These are phyloP conservation scores for Diaporthe vexans DNA, from an alignment of 2,329 filamentous ascomycete genomes.

Conservation along the genomic window DNA sequence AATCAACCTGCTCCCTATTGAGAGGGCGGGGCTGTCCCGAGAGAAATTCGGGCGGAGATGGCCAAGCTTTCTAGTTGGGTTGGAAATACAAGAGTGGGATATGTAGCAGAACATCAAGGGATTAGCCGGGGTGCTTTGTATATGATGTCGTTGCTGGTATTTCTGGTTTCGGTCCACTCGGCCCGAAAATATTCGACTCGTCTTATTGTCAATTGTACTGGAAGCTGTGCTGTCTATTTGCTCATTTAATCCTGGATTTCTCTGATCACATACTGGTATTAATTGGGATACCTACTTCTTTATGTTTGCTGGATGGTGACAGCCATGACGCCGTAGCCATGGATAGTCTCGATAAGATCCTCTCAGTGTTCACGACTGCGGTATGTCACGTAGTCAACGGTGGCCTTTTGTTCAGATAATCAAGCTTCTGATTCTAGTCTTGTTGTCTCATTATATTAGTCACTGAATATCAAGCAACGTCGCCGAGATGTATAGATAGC, in stretches of 20 bases:
- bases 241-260: too few species aligned
- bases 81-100: not conserved
- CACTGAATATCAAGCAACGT: not conserved
- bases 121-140: not conserved
- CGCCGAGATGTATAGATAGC: not conserved
- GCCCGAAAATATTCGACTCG: not conserved
- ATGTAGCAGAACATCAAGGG: not conserved
- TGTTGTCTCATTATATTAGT: too few species aligned
- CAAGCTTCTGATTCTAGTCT: too few species aligned
- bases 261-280: too few species aligned
- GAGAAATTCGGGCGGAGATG: not conserved
- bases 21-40: not conserved
- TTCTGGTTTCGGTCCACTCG: not conserved
- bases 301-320: too few species aligned
- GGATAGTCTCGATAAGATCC: too few species aligned
- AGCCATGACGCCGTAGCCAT: too few species aligned
- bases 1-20: not conserved
- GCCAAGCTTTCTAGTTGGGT: not conserved
- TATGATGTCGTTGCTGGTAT: not conserved
- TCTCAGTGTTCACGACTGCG: too few species aligned
- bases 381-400: too few species aligned
- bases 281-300: not conserved
- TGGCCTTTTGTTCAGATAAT: too few species aligned
- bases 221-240: not conserved
- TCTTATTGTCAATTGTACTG: not conserved